phyloP scores from a whole-genome alignment of 257 asterid species.

The Asclepias syriaca region DNA sequence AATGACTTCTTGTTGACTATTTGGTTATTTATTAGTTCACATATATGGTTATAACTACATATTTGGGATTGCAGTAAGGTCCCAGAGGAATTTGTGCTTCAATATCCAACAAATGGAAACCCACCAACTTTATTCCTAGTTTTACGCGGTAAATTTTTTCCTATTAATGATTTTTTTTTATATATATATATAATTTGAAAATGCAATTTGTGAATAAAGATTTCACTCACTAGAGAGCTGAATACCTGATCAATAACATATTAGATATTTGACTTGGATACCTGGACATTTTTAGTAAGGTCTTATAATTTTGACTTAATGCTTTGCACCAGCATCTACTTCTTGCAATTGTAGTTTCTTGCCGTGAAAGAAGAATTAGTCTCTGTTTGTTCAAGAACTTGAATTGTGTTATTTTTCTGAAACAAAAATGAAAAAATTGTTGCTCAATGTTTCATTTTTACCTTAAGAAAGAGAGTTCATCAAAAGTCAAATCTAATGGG shows the following conservation, averaged over 20 bases:
- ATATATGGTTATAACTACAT: constrained; percentile 13
- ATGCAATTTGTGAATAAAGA: neutral
- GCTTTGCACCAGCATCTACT: neutral
- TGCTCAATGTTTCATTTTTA: no score
- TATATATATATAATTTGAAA: neutral
- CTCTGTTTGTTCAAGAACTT: neutral
- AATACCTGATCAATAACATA: neutral
- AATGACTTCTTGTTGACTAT: constrained; percentile 9
- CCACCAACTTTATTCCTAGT: constrained; percentile 89
- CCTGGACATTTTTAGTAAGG: neutral
- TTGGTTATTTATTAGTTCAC: constrained; percentile 3
- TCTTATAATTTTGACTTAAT: neutral
- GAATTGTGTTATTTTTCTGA: no score
- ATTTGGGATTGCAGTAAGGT: constrained; percentile 71
- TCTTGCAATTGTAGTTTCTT: neutral
- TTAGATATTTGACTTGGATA: neutral
- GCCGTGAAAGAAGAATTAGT: neutral
- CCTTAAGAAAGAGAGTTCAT: no score
- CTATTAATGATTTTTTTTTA: constrained; percentile 1
- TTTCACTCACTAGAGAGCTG: neutral
- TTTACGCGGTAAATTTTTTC: constrained; percentile 53
- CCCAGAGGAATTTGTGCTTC: constrained; percentile 87
- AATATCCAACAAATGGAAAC: constrained; percentile 90
- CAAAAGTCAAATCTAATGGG: no score
- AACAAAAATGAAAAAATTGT: no score